Evolutionary conservation across 148 eudicot genomes (phyloP).

Genomic region (Cornus controversa): DNA sequence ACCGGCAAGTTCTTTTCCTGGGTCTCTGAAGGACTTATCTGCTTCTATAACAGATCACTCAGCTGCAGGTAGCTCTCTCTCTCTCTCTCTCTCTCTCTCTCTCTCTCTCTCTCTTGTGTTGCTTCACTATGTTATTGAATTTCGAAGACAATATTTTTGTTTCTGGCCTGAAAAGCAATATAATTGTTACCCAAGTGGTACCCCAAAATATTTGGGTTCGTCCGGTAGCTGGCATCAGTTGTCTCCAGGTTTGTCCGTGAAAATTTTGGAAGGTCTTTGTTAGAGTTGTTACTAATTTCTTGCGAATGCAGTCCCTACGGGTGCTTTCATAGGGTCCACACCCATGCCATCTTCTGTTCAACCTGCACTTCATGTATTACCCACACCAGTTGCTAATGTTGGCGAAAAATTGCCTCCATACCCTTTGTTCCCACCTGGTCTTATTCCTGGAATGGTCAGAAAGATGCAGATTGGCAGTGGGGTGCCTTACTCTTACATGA

Average conservation of each 20-base stretch:
- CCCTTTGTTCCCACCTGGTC: constrained; percentile 96
- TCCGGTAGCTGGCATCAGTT: background rate
- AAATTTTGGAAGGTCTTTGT: background rate
- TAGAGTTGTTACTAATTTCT: constrained; percentile 17
- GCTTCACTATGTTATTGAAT: no score
- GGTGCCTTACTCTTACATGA: constrained; percentile 95
- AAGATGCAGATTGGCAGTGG: constrained; percentile 97
- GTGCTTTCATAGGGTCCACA: constrained; percentile 47
- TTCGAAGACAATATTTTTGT: no score
- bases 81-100: constrained; percentile 20
- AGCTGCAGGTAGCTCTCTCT: constrained; percentile 33
- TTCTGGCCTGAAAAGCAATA: background rate
- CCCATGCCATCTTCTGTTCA: constrained; percentile 38
- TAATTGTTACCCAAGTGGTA: background rate
- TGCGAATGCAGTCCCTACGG: constrained; percentile 40
- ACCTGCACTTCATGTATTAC: constrained; percentile 32
- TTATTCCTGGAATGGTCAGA: constrained; percentile 92
- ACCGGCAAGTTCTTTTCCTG: constrained; percentile 46
- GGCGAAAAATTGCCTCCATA: constrained; percentile 78
- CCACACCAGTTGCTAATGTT: constrained; percentile 30
- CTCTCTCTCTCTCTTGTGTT: background rate
- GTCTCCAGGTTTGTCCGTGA: background rate
- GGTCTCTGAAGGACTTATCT: constrained; percentile 48
- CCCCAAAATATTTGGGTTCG: background rate
- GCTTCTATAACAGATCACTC: constrained; percentile 49